Conservation (phyloP, 192 early-diverging fungal species). For the Pilobolus umbonatus region DNA sequence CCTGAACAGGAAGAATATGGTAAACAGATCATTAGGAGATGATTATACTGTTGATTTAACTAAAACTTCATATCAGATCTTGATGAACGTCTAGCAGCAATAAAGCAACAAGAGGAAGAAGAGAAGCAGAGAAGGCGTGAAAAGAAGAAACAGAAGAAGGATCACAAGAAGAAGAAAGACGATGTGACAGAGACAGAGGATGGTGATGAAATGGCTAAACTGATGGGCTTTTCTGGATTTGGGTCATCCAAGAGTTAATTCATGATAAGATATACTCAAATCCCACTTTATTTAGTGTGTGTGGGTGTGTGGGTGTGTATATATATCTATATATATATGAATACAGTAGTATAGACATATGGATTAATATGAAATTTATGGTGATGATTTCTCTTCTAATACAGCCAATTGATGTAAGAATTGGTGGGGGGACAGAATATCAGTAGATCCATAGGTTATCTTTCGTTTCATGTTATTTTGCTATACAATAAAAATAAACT, state of each 20-base stretch:
- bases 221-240: conserved; percentile 70
- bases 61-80: conserved; percentile 45
- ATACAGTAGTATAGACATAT: neutral
- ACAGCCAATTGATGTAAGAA: conserved; percentile 77
- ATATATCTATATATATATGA: neutral
- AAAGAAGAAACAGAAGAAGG: conserved; percentile 54
- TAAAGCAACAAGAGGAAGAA: conserved; percentile 65
- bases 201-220: conserved; percentile 62
- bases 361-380: neutral
- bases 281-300: neutral
- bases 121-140: conserved; percentile 55
- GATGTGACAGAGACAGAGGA: conserved; percentile 34
- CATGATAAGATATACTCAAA: no score
- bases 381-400: conserved; percentile 49
- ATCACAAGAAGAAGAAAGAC: conserved; percentile 37
- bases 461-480: conserved; percentile 53
- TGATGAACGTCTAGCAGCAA: conserved; percentile 58
- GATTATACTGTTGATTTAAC: neutral
- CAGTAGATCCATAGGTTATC: conserved; percentile 93
- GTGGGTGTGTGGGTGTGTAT: neutral
- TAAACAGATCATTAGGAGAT: conserved; percentile 21
- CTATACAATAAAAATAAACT: conserved; percentile 23
- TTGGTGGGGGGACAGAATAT: conserved; percentile 72
- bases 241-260: conserved; percentile 45
- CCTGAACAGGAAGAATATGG: conserved; percentile 50